Evolutionary conservation across 108 stramenopile species (phyloP).

Genomic region (Fragilaria radians): DNA sequence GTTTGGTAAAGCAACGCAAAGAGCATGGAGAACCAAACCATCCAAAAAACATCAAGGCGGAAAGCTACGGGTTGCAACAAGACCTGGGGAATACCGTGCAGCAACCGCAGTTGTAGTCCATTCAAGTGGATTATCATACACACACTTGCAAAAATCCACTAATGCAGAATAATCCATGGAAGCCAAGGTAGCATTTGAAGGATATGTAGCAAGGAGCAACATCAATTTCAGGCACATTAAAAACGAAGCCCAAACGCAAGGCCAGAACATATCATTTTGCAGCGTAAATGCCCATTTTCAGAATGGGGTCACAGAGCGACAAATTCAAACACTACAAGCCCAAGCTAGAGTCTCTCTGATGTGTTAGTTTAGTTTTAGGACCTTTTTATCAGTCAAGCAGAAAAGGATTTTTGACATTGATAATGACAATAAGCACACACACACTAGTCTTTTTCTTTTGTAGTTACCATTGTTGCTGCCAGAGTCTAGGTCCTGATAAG

Average conservation of each 20-base stretch:
- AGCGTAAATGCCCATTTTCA: slow-evolving; percentile 39
- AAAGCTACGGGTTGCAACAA: not conserved
- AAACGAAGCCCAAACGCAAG: not conserved
- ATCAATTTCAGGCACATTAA: slow-evolving; percentile 12
- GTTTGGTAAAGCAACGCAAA: slow-evolving; percentile 10
- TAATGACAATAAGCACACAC: too few species aligned
- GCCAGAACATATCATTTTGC: slow-evolving; percentile 9
- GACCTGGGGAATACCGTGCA: slow-evolving; percentile 28
- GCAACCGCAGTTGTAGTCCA: slow-evolving; percentile 46
- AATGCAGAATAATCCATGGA: slow-evolving; percentile 27
- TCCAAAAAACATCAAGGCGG: not conserved
- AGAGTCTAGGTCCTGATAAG: too few species aligned
- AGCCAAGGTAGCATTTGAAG: slow-evolving; percentile 35
- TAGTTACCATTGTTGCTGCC: too few species aligned
- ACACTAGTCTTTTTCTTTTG: too few species aligned
- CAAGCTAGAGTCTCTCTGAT: slow-evolving; percentile 24
- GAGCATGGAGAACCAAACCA: slow-evolving; percentile 18
- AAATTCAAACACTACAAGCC: slow-evolving; percentile 23
- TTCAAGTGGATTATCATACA: slow-evolving; percentile 11
- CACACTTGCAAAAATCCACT: slow-evolving; percentile 16
- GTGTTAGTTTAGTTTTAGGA: too few species aligned
- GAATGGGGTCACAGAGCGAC: slow-evolving; percentile 34
- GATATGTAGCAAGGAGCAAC: not conserved
- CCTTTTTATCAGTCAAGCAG: too few species aligned
- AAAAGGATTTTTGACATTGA: too few species aligned